Evolutionary conservation across 441 rosid genomes (phyloP), one percentile per base, ranked within the genome.

Genomic region (Pelargonium hybrid): DNA sequence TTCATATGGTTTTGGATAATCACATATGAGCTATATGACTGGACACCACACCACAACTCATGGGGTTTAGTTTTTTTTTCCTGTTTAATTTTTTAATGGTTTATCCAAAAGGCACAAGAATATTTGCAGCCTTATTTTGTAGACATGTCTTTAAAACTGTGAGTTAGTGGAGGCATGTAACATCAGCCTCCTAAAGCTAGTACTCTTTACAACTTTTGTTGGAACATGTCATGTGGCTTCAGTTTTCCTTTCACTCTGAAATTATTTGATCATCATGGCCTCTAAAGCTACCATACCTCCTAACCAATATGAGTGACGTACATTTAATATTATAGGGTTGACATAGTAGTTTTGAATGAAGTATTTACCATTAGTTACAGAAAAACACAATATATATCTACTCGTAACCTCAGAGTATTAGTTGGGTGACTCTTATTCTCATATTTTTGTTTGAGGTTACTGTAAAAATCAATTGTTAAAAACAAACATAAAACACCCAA

Each of bases 211-310:
- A 50, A 52, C 72, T 68, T 73, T 73, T 52, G 23, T n/a, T 54
- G 69, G 26, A 71, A 76, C 84, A 75, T 76, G 68, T 71, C 81
- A 73, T 75, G 79, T 69, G 81, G 73, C 62, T 73, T 63, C 17
- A 15, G 37, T 64, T 74, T 69, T 68, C 65, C 69, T 37, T 37
- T 31, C 62, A 65, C 43, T 23, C 65, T 11, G 61, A 41, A 47
- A 31, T 50, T 66, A 39, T 65, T 37, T 4, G 45, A 65, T 61
- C 45, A 41, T 52, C 47, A 20, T 72, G 11, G 5, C 39, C 25
- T 37, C n/a, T 64, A 45, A 66, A 10, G 66, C 14, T 41, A 13
- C 52, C 39, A 5, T 18, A 39, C 66, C 21, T 56, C n/a, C 4
- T 0, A 57, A 34, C 20, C 43, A 37, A 31, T 56, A 29, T 69